Evolutionary conservation across 2,329 filamentous ascomycete species (phyloP).

Genomic region (Scedosporium boydii): DNA sequence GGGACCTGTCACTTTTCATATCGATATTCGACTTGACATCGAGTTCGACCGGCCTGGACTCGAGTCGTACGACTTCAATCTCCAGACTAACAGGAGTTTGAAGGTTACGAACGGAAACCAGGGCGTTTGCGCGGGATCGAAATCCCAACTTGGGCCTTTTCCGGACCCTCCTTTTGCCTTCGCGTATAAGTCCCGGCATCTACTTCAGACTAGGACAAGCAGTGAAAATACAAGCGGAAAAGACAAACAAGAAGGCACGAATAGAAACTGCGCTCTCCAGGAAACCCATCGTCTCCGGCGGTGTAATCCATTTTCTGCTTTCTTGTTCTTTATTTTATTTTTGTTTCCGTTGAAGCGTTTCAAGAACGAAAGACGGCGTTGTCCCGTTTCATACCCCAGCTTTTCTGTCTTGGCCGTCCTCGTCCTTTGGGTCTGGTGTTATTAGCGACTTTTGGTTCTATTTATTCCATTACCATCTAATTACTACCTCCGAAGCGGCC

Average conservation of each 20-base stretch:
- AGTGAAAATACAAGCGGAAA: too few relatives aligned
- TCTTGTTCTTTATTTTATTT: not conserved
- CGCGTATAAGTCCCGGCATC: too few relatives aligned
- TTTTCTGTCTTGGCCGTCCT: not conserved
- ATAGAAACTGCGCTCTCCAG: too few relatives aligned
- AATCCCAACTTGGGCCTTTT: too few relatives aligned
- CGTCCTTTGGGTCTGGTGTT: not conserved
- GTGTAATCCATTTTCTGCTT: not conserved
- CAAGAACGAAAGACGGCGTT: not conserved
- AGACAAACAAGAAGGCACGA: too few relatives aligned
- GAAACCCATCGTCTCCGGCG: too few relatives aligned
- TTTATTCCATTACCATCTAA: not conserved
- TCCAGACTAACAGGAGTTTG: too few relatives aligned
- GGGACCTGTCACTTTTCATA: not conserved
- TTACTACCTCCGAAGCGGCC: too few relatives aligned
- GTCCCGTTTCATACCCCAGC: not conserved
- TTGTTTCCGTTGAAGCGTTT: not conserved
- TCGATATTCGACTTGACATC: not conserved
- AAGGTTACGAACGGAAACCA: not conserved
- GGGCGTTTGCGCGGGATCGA: too few relatives aligned
- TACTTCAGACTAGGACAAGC: too few relatives aligned
- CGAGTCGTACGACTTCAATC: not conserved
- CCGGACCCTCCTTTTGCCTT: too few relatives aligned
- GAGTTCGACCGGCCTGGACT: not conserved
- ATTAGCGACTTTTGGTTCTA: too few relatives aligned